Percentiles rank a stretch among this genome's conserved stretches.
Evolutionary conservation across 352 stramenopile species (phyloP).

Genomic region (Discostella stelligera): DNA sequence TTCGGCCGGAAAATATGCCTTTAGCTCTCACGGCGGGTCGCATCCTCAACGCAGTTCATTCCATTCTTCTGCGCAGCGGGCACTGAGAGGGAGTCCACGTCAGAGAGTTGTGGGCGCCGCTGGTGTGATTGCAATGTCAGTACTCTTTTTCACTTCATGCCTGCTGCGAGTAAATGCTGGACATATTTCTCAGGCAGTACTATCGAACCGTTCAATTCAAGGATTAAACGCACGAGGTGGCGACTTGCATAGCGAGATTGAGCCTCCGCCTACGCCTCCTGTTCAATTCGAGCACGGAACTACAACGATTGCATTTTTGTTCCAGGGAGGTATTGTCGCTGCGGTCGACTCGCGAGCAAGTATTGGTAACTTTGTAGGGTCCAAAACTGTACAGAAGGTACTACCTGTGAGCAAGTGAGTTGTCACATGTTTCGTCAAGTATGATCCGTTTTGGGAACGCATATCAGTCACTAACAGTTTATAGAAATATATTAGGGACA

Average conservation of each 20-base stretch:
- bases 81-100: conserved; percentile 24
- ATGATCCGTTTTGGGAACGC: background rate
- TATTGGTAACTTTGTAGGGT: conserved; percentile 92
- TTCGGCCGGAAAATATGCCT: background rate
- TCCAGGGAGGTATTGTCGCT: conserved; percentile 90
- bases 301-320: conserved; percentile 96
- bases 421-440: background rate
- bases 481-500: conserved; percentile 89
- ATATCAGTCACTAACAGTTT: conserved; percentile 3
- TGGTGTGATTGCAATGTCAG: conserved; percentile 38
- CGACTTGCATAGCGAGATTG: conserved; percentile 31
- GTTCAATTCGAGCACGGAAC: conserved; percentile 95
- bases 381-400: conserved; percentile 91
- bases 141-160: conserved; percentile 43
- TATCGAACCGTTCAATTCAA: background rate
- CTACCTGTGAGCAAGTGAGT: conserved; percentile 64
- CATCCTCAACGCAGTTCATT: conserved; percentile 18
- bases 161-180: conserved; percentile 21
- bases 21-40: background rate
- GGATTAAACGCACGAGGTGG: conserved; percentile 29
- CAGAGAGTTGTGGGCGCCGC: conserved; percentile 30
- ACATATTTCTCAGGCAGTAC: background rate
- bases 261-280: conserved; percentile 50
- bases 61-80: conserved; percentile 13
- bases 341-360: conserved; percentile 95